A percentile compares a stretch with the other conserved stretches of the same genome.
phyloP scores from a whole-genome alignment of 2,329 filamentous ascomycete species.

The Fusarium illudens region DNA sequence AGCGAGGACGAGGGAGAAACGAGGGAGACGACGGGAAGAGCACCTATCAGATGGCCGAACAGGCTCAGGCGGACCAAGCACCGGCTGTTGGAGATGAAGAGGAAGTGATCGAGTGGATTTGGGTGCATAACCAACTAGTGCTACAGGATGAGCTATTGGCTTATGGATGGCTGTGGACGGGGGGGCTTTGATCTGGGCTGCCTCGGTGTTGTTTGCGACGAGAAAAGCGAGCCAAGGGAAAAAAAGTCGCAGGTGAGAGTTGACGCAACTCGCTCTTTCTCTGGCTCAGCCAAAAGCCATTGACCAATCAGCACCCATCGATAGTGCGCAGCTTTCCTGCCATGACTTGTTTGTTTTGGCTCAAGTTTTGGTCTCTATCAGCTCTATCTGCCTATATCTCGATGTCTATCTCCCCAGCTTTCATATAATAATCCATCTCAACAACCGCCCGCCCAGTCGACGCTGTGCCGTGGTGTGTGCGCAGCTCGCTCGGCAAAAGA shows the following conservation, averaged over 20 bases:
- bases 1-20: background rate
- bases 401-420: conserved; percentile 29
- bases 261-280: conserved; percentile 40
- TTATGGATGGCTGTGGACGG: background rate
- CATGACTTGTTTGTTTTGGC: conserved; percentile 37
- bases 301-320: conserved; percentile 45
- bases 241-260: conserved; percentile 8
- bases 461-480: conserved; percentile 1
- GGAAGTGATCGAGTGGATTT: background rate
- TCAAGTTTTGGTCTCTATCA: conserved; percentile 27
- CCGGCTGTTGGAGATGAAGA: conserved; percentile 12
- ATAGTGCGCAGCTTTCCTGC: conserved; percentile 38
- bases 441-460: conserved; percentile 4
- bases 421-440: conserved; percentile 37
- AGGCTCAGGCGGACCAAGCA: conserved; percentile 7
- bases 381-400: conserved; percentile 23
- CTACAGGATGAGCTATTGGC: background rate
- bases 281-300: conserved; percentile 37
- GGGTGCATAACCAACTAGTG: background rate
- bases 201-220: conserved; percentile 40
- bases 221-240: conserved; percentile 22
- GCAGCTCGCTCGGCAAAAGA: conserved; percentile 23
- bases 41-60: conserved; percentile 10
- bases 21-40: conserved; percentile 8
- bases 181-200: background rate